These are phyloP conservation scores for Aquanectria penicillioides DNA, from an alignment of 2,329 filamentous ascomycete genomes.

Conservation along the genomic window DNA sequence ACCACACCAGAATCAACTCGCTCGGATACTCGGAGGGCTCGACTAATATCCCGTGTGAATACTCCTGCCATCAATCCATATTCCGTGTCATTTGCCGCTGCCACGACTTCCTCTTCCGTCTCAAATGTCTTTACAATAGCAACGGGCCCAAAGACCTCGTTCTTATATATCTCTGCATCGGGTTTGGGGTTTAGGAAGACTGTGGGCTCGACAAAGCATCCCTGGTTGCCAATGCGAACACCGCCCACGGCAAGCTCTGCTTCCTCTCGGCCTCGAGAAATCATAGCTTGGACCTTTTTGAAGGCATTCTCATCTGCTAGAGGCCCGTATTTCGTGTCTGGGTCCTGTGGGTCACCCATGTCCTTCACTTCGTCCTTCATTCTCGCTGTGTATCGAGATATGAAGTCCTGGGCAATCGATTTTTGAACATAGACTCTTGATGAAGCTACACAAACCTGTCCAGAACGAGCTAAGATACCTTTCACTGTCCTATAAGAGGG, in stretches of 20 bases:
- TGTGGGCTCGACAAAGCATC: slow-evolving; percentile 15
- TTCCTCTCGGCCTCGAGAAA: background rate
- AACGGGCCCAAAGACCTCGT: slow-evolving; percentile 21
- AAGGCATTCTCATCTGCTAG: slow-evolving; percentile 14
- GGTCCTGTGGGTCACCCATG: slow-evolving; percentile 16
- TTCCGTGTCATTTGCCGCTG: slow-evolving; percentile 16
- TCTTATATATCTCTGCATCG: background rate
- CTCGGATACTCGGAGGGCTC: slow-evolving; percentile 8
- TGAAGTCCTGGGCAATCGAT: slow-evolving; percentile 1
- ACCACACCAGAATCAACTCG: slow-evolving; percentile 11
- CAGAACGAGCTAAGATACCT: no score
- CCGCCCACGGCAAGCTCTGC: slow-evolving; percentile 12
- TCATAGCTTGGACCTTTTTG: background rate
- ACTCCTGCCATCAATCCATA: slow-evolving; percentile 8
- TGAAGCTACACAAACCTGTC: slow-evolving; percentile 12
- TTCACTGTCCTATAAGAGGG: no score
- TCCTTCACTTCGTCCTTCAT: slow-evolving; percentile 6
- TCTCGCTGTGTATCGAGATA: slow-evolving; percentile 2
- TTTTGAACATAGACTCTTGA: slow-evolving; percentile 15
- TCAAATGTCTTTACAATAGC: slow-evolving; percentile 16
- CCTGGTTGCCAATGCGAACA: slow-evolving; percentile 2
- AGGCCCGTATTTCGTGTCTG: background rate
- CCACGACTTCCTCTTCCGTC: slow-evolving; percentile 13
- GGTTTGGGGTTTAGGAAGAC: slow-evolving; percentile 13
- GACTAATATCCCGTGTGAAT: slow-evolving; percentile 8